A percentile compares a stretch with the other conserved stretches of the same genome.
Conservation (phyloP, 2,329 filamentous ascomycete species). For the Alternaria sp. region DNA sequence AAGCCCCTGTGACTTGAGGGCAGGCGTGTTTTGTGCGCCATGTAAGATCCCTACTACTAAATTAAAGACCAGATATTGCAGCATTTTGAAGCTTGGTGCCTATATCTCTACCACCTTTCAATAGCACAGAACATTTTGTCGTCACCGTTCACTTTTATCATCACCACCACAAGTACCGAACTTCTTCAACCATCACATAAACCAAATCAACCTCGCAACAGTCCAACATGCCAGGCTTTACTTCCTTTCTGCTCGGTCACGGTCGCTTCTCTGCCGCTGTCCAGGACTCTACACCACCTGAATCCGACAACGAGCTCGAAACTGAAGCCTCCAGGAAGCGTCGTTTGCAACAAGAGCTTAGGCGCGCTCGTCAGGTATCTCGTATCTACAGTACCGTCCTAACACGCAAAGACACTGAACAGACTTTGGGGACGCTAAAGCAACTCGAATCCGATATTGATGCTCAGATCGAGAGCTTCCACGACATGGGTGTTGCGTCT, state of each 20-base stretch:
- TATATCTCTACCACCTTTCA: not conserved
- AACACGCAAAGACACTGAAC: not conserved
- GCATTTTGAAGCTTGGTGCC: not conserved
- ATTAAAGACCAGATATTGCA: not conserved
- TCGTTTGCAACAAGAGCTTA: not conserved
- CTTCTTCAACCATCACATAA: not conserved
- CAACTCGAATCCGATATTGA: not conserved
- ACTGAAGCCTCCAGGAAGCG: not conserved
- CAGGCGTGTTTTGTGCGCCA: not conserved
- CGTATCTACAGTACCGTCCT: not conserved
- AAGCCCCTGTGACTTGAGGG: not conserved
- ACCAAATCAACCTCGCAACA: not conserved
- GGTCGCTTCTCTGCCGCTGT: not conserved
- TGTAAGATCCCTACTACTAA: not conserved
- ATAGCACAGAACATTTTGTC: not conserved
- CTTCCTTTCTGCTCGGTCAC: slow-evolving; percentile 2
- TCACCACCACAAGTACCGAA: not conserved
- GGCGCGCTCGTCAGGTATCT: not conserved
- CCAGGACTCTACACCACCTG: not conserved
- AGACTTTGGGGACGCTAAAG: not conserved
- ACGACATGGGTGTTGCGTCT: not conserved
- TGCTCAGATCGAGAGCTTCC: not conserved
- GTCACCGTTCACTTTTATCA: not conserved
- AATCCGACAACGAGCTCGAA: slow-evolving; percentile 1
- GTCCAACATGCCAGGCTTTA: slow-evolving; percentile 9